Percentiles rank a stretch among this genome's conserved stretches.
phyloP scores from a whole-genome alignment of 129 eudicot species.

The Helichrysum umbraculigerum region DNA sequence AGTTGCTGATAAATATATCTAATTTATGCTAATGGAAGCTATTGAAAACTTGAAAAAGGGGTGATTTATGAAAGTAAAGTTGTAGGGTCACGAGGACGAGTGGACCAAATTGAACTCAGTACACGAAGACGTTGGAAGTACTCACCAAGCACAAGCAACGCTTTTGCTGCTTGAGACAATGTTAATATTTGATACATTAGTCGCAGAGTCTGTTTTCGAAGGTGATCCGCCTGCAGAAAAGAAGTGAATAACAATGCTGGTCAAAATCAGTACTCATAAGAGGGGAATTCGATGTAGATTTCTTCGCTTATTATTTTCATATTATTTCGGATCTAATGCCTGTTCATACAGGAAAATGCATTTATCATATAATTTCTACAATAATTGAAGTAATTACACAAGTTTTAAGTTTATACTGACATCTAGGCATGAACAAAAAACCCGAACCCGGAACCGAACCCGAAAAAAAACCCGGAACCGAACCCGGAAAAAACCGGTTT shows the following conservation, averaged over 20 bases:
- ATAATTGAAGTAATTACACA: too few relatives aligned
- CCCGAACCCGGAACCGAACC: too few relatives aligned
- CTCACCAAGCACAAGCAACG: constrained; percentile 82
- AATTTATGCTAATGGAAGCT: constrained; percentile 16
- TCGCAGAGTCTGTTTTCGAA: constrained; percentile 68
- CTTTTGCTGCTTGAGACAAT: constrained; percentile 74
- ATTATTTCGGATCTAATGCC: too few relatives aligned
- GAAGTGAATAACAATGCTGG: background rate
- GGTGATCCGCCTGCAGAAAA: constrained; percentile 79
- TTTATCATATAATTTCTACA: too few relatives aligned
- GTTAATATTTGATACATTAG: constrained; percentile 69
- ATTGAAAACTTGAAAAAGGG: background rate
- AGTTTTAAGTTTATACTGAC: too few relatives aligned
- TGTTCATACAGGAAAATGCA: too few relatives aligned
- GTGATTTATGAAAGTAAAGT: constrained; percentile 23
- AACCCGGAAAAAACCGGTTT: too few relatives aligned
- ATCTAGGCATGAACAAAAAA: too few relatives aligned
- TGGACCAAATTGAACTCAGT: constrained; percentile 77
- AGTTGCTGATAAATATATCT: constrained; percentile 26
- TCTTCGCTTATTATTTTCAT: too few relatives aligned
- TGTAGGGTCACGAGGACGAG: constrained; percentile 55
- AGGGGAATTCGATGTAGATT: too few relatives aligned
- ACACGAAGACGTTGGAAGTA: constrained; percentile 85
- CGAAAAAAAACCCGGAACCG: too few relatives aligned
- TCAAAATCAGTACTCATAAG: background rate